Conservation (phyloP, 2,329 filamentous ascomycete species). For the Talaromyces sp. region DNA sequence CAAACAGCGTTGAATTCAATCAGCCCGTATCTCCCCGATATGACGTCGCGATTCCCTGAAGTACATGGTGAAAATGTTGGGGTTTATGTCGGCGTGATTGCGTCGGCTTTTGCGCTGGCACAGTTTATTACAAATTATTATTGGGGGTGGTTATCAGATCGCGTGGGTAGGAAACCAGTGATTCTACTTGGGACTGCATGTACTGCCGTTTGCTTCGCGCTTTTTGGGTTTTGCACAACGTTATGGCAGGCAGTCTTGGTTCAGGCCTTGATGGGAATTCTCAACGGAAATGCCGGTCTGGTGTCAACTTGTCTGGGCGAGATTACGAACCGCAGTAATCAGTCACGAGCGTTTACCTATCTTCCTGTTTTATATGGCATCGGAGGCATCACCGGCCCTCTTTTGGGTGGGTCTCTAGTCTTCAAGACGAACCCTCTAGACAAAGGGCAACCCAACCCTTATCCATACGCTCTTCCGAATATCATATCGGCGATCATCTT, state of each 20-base stretch:
- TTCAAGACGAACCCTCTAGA: constrained; percentile 56
- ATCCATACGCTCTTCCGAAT: constrained; percentile 83
- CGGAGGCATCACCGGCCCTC: constrained; percentile 85
- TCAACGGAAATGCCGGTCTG: constrained; percentile 92
- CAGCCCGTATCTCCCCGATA: constrained; percentile 86
- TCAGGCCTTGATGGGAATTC: constrained; percentile 82
- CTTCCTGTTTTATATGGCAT: constrained; percentile 93
- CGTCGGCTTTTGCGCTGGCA: constrained; percentile 84
- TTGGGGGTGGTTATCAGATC: constrained; percentile 80
- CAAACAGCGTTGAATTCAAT: constrained; percentile 97
- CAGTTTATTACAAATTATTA: constrained; percentile 90
- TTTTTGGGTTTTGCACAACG: constrained; percentile 78
- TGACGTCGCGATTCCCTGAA: constrained; percentile 81
- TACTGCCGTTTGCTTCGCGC: constrained; percentile 72
- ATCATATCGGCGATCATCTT: constrained; percentile 70
- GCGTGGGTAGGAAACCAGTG: constrained; percentile 74
- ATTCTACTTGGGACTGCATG: constrained; percentile 77
- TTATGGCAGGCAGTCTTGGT: constrained; percentile 82
- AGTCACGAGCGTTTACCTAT: constrained; percentile 89
- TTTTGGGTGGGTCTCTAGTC: constrained; percentile 81
- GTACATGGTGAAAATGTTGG: constrained; percentile 68
- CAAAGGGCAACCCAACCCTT: constrained; percentile 50
- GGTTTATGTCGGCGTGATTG: constrained; percentile 83
- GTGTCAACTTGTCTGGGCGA: constrained; percentile 92
- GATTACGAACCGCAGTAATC: constrained; percentile 90